phyloP scores from a whole-genome alignment of 306 rosid genomes.

The Delonix regia region DNA sequence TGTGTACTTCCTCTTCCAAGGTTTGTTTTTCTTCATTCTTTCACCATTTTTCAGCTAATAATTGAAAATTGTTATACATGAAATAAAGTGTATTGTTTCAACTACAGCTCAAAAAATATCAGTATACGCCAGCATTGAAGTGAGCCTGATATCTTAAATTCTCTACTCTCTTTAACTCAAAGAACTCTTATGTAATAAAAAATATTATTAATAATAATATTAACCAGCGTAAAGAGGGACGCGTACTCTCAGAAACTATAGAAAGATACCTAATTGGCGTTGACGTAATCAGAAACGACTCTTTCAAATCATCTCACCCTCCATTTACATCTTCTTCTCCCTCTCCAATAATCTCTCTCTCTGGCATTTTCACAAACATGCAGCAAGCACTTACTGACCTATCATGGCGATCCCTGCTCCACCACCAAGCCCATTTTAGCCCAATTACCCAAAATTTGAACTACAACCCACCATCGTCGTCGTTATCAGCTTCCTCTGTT shows the following conservation, averaged over 20 bases:
- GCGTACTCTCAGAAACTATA: slow-evolving; percentile 31
- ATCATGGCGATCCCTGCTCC: slow-evolving; percentile 46
- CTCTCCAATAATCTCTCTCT: background rate
- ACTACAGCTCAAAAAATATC: too few species aligned
- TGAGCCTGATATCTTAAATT: too few species aligned
- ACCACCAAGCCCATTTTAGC: slow-evolving; percentile 1
- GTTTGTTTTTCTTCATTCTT: too few species aligned
- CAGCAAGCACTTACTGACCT: slow-evolving; percentile 67
- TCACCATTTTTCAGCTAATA: too few species aligned
- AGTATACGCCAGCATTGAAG: too few species aligned
- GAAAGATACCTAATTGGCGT: slow-evolving; percentile 32
- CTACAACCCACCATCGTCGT: background rate
- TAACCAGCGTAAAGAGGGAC: too few species aligned
- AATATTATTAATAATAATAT: too few species aligned
- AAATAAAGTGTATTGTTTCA: too few species aligned
- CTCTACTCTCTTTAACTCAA: too few species aligned
- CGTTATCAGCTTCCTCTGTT: slow-evolving; percentile 8
- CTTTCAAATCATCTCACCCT: slow-evolving; percentile 43
- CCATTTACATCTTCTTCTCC: slow-evolving; percentile 26
- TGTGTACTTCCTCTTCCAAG: too few species aligned
- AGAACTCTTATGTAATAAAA: too few species aligned
- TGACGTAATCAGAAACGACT: slow-evolving; percentile 46
- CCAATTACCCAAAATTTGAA: background rate
- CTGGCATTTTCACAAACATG: slow-evolving; percentile 4
- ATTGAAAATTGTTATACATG: too few species aligned